Evolutionary conservation across 139 green algal genomes (phyloP).

Genomic region (Chlorella ohadii): DNA sequence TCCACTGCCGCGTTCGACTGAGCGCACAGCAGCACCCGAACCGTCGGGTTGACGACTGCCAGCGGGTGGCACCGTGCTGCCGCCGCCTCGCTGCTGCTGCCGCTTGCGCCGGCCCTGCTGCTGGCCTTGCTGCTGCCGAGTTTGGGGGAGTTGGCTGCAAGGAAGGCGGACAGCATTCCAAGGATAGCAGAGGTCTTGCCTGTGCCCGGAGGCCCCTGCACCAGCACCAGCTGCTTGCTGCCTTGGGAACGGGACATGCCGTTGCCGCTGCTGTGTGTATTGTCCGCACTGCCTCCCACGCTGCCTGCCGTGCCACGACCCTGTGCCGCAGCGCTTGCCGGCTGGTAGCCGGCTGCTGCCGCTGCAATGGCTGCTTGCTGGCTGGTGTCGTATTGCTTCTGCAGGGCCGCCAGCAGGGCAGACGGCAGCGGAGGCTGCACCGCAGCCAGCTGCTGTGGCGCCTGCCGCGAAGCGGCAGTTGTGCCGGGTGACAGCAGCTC

Average conservation of each 20-base stretch:
- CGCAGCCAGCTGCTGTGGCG: background rate
- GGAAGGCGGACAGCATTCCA: conserved; percentile 14
- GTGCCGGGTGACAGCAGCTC: conserved; percentile 28
- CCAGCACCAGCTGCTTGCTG: conserved; percentile 59
- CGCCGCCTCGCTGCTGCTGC: background rate
- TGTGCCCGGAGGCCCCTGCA: conserved; percentile 92
- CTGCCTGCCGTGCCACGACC: background rate
- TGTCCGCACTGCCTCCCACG: too few species aligned
- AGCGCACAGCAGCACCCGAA: conserved; percentile 91
- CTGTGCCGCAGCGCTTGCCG: background rate
- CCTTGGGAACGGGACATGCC: background rate
- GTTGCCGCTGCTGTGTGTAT: too few species aligned
- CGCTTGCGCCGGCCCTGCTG: background rate
- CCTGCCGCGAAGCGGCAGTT: background rate
- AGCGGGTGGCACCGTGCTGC: too few species aligned
- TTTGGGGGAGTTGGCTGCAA: background rate
- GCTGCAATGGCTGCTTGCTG: conserved; percentile 69
- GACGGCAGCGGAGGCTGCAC: conserved; percentile 36
- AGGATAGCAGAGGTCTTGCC: conserved; percentile 94
- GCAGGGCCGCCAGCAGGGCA: conserved; percentile 34
- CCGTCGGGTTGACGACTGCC: conserved; percentile 34
- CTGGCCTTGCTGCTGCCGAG: background rate
- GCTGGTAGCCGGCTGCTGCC: background rate
- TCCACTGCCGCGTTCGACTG: conserved; percentile 95
- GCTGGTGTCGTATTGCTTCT: conserved; percentile 62